Evolutionary conservation across 163 green algal species (phyloP).

Genomic region (Smithsoniella earleae): DNA sequence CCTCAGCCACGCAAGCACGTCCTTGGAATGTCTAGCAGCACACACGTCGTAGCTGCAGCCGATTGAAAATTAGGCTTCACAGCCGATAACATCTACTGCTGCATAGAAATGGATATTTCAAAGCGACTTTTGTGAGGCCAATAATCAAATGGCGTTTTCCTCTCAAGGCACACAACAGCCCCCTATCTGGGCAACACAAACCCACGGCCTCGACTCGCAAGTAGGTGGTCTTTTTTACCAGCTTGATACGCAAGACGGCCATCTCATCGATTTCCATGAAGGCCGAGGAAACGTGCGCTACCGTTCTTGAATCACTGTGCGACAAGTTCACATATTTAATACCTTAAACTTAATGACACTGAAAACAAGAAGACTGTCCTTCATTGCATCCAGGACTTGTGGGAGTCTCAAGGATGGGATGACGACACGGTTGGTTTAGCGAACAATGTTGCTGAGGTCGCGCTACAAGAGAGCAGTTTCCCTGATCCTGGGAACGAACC

Average conservation of each 20-base stretch:
- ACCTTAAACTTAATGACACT: not conserved
- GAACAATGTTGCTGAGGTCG: constrained; percentile 22
- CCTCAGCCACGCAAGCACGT: too few relatives aligned
- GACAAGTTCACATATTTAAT: not conserved
- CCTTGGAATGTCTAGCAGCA: too few relatives aligned
- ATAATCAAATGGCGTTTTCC: constrained; percentile 2
- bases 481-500: constrained; percentile 13
- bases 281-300: too few relatives aligned
- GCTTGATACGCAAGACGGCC: not conserved
- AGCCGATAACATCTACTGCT: not conserved
- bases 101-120: too few relatives aligned
- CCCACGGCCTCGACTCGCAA: constrained; percentile 5
- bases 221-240: constrained; percentile 24
- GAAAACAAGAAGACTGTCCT: not conserved
- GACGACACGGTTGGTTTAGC: not conserved
- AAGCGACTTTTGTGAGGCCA: not conserved
- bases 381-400: constrained; percentile 12
- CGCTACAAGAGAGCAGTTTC: constrained; percentile 21
- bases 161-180: not conserved
- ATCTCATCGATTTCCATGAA: constrained; percentile 24
- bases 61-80: not conserved
- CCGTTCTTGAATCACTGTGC: not conserved
- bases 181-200: constrained; percentile 7
- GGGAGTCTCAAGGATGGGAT: constrained; percentile 13
- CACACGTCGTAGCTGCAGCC: not conserved